Evolutionary conservation across 169 alveolate species (phyloP).

Genomic region (Cystoisospora suis): DNA sequence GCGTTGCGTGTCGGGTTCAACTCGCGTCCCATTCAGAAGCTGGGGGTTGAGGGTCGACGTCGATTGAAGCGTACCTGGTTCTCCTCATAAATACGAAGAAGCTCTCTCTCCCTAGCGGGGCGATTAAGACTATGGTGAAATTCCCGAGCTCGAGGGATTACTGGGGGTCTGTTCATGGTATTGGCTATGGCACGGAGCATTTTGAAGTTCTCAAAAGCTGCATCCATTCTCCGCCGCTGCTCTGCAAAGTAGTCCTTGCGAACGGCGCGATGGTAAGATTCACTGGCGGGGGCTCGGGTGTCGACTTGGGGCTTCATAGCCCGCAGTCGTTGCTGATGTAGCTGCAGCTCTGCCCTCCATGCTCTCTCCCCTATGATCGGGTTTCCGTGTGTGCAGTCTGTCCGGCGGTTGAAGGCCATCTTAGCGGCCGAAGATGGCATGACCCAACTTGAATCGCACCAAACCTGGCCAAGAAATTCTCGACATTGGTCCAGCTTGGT

Average conservation of each 20-base stretch:
- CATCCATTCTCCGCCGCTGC: conserved; percentile 51
- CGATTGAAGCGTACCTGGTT: neutral
- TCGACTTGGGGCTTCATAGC: conserved; percentile 45
- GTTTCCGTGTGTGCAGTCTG: conserved; percentile 67
- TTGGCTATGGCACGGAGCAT: conserved; percentile 63
- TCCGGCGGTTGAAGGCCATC: conserved; percentile 51
- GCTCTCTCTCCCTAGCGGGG: conserved; percentile 38
- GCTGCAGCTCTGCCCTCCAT: conserved; percentile 28
- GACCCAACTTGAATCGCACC: too few species aligned
- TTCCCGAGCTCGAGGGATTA: conserved; percentile 22
- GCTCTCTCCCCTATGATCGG: conserved; percentile 60
- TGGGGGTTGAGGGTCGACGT: neutral
- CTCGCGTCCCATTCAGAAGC: neutral
- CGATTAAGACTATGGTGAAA: conserved; percentile 42
- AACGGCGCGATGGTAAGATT: conserved; percentile 44
- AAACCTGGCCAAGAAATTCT: too few species aligned
- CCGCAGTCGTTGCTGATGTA: conserved; percentile 56
- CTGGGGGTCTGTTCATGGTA: conserved; percentile 63
- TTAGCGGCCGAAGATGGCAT: too few species aligned
- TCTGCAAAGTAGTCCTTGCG: conserved; percentile 42
- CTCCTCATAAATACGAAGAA: neutral
- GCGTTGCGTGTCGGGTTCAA: neutral
- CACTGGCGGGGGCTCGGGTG: conserved; percentile 47
- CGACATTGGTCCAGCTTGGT: too few species aligned
- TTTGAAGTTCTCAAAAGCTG: conserved; percentile 61